Base-by-base conservation (phyloP, 345 rosid species). In the Syzygium jambos region DNA sequence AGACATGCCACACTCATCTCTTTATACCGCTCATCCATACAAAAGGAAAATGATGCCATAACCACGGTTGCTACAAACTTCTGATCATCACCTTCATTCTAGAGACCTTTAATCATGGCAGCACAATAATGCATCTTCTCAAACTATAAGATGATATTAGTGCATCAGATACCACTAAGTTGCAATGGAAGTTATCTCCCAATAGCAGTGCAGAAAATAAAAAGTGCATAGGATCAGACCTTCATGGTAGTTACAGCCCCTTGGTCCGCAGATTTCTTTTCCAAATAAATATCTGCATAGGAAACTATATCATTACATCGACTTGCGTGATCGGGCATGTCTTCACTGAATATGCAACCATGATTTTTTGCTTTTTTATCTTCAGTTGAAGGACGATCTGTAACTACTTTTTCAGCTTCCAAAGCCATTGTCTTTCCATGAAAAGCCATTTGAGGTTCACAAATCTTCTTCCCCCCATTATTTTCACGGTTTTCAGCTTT, bases 401-500 rank as follows among this genome's bases (percentile, higher is more conserved):
- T 34, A 65, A 16, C 61, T 23, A 49, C 86, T 84, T 85, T 77
- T 82, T 88, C 88, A 80, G 61, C 88, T 53, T 73, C 84, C 38
- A 51, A 7, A 68, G 51, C 61, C 54, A 88, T 78, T 10, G 88
- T 59, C 85, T 88, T 90, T 63, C 65, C 91, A 55, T 90, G 59
- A 63, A 73, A 88, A 85, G 84, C 84, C 46, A 89, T 27, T 65
- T 87, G 85, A 63, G 89, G 89, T 87, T 90, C 88, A 84, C 78
- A 25, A 25, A 61, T 61, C 51, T 38, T 52, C 63, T 84, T 86
- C 49, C 27, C 86, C 87, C 85, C 53, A 65, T 51, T 84, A 85
- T 86, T 87, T 65, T 85, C 85, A 17, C 80, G 85, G 82, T 86
- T 86, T 55, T 77, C 87, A 19, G 49, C 88, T 78, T 86, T 77